Conservation (phyloP, 305 asterid genomes). For the Plantago lanceolata region DNA sequence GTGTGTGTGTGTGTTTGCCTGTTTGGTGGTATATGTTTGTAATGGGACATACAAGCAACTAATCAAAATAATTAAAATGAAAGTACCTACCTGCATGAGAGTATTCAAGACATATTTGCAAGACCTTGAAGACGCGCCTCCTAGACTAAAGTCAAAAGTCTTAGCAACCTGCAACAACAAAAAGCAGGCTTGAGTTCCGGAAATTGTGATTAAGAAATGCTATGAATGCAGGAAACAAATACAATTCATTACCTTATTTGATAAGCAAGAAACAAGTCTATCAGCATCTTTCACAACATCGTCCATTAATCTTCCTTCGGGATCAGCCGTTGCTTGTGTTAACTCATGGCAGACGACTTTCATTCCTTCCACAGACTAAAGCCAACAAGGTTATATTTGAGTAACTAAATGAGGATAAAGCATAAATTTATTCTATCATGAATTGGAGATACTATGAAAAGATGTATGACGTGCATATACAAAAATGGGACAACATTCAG, state of each 20-base stretch:
- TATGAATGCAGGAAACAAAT: constrained; percentile 7
- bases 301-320: constrained; percentile 80
- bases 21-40: no score
- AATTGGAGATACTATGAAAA: background rate
- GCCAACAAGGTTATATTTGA: constrained; percentile 2
- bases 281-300: constrained; percentile 85
- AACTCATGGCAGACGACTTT: constrained; percentile 93
- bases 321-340: constrained; percentile 78
- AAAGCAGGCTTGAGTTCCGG: constrained; percentile 21
- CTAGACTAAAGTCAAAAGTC: constrained; percentile 91
- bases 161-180: constrained; percentile 69
- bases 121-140: constrained; percentile 96
- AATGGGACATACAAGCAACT: background rate
- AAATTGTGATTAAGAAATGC: constrained; percentile 14
- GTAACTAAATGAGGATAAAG: constrained; percentile 17
- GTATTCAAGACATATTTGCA: constrained; percentile 99
- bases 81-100: constrained; percentile 76
- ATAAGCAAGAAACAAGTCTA: constrained; percentile 96
- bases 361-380: constrained; percentile 99
- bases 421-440: background rate
- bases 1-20: no score
- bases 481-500: background rate
- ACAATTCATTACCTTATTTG: constrained; percentile 58
- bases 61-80: constrained; percentile 1
- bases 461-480: background rate